Base-by-base conservation (phyloP, 192 early-diverging fungal genomes). In the Neocallimastix lanati region DNA sequence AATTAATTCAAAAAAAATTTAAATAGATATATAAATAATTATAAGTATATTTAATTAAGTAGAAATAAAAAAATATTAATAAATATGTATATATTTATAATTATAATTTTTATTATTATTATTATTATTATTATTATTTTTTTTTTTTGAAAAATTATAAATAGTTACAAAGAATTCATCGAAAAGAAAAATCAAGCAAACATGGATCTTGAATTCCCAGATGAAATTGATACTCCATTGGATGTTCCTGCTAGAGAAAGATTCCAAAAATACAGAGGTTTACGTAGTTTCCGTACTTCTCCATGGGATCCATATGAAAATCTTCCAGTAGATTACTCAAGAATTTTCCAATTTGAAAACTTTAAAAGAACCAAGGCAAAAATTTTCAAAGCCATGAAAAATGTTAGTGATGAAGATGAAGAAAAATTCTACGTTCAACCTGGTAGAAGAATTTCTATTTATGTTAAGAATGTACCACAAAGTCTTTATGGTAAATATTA, bases 261-360 rank as follows among this genome's bases (percentile, higher is more conserved):
- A 81, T 99, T 99, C 86, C 90, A 91, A n/a, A 89, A 92, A 81
- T 99, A 95, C 86, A 93, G 97, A 82, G 97, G 96, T 28, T 88
- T 99, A 79, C 93, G 96, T 84, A 94, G 92, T 77, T 96, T 97
- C 87, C 87, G 96, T 81, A 96, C 93, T 21, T 96, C 94, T 7
- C 93, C 96, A 16, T 99, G 97, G 97, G 97, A 99, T 84, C 93
- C 96, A 13, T 96, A 96, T 88, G 97, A 99, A 85, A 98, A 98
- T 85, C 86, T 99, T 80, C 97, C 97, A 0, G 86, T 95, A 35
- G 97, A 99, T 84, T 99, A 97, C 84, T 91, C 90, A 30, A 92
- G 94, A 77, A 96, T 99, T 79, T 99, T 98, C 89, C 94, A 96
- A 86, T 97, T 98, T 81, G 92, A 95, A 82, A 96, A 93, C 87